Evolutionary conservation across 2,329 filamentous ascomycete species (phyloP), one percentile per base, ranked within the genome.

Genomic region (Beauveria sp.): DNA sequence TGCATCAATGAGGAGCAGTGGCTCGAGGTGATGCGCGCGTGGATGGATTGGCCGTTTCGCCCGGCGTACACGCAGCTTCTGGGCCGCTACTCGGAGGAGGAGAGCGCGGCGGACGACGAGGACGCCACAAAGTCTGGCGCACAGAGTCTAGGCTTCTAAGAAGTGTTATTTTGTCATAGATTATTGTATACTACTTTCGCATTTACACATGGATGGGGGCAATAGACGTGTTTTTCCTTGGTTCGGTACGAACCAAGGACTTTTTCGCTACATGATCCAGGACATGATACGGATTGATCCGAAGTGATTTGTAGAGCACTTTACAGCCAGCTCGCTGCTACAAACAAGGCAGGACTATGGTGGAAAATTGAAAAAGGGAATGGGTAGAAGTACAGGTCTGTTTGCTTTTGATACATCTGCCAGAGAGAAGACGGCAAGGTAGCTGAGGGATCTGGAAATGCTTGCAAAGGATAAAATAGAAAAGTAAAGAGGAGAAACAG

Each of bases 11-110:
- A 77, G 65, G 67, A 69, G 16, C 85, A 89, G 76, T 77, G 85
- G 70, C 70, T 77, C 20, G 83, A 87, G 63, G 72, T 90, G 18
- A 63, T 86, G 5, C 76, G 82, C 65, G 79, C 81, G 0, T 90
- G 84, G 79, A 77, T 84, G 71, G 74, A 80, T 56, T 91, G 87
- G 87, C 86, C 86, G 0, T 89, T 89, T 65, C 72, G 74, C 3
- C 85, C 85, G 1, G 66, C 69, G 2, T 81, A 81, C 64, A 50
- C 70, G 6, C 75, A 82, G 62, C 71, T 85, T 58, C 71, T 85
- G n/a, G 73, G 73, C 5, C 74, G 79, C 28, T 64, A 72, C 62
- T 62, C 69, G n/a, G 73, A 75, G 8, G 73, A 73, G 5, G 38
- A 34, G 3, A 66, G 68, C 1, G 42, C 3, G 7, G 65, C 43